Evolutionary conservation across 306 rosid species (phyloP).

Genomic region (Quercus engelmannii): DNA sequence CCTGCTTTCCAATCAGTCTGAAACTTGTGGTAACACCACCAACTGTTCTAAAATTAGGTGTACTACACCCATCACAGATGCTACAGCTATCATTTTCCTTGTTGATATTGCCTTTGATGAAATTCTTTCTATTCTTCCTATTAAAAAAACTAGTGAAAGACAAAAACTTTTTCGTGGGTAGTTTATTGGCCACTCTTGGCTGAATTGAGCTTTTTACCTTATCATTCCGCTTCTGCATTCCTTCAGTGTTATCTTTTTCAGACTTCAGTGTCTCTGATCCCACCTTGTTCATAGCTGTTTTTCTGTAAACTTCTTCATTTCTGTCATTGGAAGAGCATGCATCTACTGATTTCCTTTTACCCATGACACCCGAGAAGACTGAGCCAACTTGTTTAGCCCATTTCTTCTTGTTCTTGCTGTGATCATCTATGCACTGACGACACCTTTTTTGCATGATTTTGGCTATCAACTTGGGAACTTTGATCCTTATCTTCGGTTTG

Average conservation of each 20-base stretch:
- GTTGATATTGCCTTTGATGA: background rate
- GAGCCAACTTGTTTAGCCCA: slow-evolving; percentile 12
- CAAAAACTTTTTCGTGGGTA: background rate
- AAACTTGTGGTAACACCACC: background rate
- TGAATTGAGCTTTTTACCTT: no score
- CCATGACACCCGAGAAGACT: slow-evolving; percentile 13
- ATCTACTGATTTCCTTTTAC: slow-evolving; percentile 19
- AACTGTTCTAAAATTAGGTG: background rate
- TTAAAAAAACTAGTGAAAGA: slow-evolving; percentile 12
- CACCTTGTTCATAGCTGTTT: no score
- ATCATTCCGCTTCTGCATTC: background rate
- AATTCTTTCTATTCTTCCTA: background rate
- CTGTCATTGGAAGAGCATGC: background rate
- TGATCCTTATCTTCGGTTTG: slow-evolving; percentile 26
- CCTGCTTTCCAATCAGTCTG: slow-evolving; percentile 10
- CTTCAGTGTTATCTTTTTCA: background rate
- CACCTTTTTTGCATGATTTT: slow-evolving; percentile 30
- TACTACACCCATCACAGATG: background rate
- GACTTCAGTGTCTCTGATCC: no score
- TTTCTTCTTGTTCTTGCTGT: slow-evolving; percentile 4
- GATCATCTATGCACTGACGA: background rate
- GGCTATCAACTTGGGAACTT: slow-evolving; percentile 28
- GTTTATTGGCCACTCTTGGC: background rate
- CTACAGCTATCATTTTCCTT: slow-evolving; percentile 4
- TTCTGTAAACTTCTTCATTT: background rate